Evolutionary conservation across 2,329 filamentous ascomycete species (phyloP), one percentile per base, ranked within the genome.

Genomic region (Epichloe aotearoae): DNA sequence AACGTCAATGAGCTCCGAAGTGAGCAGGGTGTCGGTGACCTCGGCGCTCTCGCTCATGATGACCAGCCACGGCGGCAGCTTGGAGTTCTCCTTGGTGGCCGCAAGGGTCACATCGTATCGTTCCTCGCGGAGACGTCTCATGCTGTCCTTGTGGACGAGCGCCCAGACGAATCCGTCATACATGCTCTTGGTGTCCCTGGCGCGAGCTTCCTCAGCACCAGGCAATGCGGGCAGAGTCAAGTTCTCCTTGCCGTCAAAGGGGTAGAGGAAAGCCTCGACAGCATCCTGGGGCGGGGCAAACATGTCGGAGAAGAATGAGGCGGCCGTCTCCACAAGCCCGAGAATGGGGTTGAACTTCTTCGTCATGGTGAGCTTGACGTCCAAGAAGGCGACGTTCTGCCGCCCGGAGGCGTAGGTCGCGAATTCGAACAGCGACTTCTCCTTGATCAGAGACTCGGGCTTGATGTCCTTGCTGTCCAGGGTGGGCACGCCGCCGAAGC

Each of bases 41-140:
- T 97, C 93, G 52, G 90, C 89, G 69, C 84, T 95, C 75, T 98
- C 93, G 63, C 83, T 94, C 93, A 98, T 97, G 63, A 96, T 81
- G 12, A 88, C 95, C 50, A 84, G 75, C 90, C 90, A 98, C 56
- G 77, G 70, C 36, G 93, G 91, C 36, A 98, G 80, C 74, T 95
- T 96, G 50, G 84, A 65, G 69, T 90, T 81, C 62, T 98, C 93
- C 76, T 95, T 95, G 64, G 91, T 96, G 57, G 83, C 82, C 41
- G 93, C 96, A 58, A 98, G 79, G 49, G 88, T 95, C 50, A 96
- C 74, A 66, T 98, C 93, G 70, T 96, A 98, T 60, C 93, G 86
- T 56, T 95, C 88, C 46, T 95, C 86, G 54, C 93, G 85, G 60
- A 95, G 78, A 61, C 80, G 75, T 73, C 87, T 88, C 91, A 98